These are phyloP conservation scores for Cucurbita ficifolia DNA, from an alignment of 306 rosid genomes.

Conservation along the genomic window DNA sequence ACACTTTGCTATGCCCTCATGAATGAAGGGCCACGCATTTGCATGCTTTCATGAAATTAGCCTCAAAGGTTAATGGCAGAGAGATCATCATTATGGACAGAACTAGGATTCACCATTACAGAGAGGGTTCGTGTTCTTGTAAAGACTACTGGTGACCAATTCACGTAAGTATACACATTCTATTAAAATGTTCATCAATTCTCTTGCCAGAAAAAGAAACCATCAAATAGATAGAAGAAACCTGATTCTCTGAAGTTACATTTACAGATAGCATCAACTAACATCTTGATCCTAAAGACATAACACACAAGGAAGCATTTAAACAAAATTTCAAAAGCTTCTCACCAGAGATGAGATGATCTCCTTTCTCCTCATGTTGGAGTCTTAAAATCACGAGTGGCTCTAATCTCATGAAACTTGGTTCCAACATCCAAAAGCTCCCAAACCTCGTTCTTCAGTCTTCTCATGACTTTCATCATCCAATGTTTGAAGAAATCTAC, in stretches of 20 bases:
- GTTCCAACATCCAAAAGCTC: constrained; percentile 22
- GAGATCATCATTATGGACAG: constrained; percentile 63
- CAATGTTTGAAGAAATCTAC: constrained; percentile 26
- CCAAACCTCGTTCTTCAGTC: constrained; percentile 39
- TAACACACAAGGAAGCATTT: neutral
- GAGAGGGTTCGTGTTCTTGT: constrained; percentile 62
- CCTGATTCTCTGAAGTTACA: neutral
- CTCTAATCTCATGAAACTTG: constrained; percentile 1
- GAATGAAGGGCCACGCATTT: constrained; percentile 30
- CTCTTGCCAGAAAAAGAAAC: neutral
- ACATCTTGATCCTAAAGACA: neutral
- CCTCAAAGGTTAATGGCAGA: constrained; percentile 44
- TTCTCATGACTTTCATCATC: constrained; percentile 20
- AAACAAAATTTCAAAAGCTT: constrained; percentile 3
- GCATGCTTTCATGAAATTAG: constrained; percentile 62
- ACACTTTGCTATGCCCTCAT: constrained; percentile 63
- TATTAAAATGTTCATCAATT: neutral
- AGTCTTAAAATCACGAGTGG: constrained; percentile 10
- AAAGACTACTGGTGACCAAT: constrained; percentile 52
- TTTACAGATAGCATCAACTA: constrained; percentile 1
- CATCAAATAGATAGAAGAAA: neutral
- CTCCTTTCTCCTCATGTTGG: constrained; percentile 37
- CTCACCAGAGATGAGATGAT: constrained; percentile 78
- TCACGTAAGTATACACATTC: neutral
- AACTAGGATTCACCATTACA: constrained; percentile 73